Conservation (phyloP, 345 rosid genomes). For the Eutrema yunnanense region DNA sequence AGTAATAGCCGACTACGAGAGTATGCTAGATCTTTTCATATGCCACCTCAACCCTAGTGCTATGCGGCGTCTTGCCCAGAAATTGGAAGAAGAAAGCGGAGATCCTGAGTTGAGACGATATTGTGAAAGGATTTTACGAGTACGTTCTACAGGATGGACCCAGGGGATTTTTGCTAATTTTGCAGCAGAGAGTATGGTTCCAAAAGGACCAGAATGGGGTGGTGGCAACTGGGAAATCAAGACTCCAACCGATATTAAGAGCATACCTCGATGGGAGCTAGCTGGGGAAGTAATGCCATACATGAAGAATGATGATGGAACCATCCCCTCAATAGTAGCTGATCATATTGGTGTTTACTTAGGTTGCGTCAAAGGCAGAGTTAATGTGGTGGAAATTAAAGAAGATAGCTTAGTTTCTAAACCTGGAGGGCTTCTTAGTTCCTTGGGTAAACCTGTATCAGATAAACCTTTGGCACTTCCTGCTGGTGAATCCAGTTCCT, state of each 20-base stretch:
- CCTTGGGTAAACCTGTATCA: slow-evolving; percentile 40
- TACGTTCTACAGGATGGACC: slow-evolving; percentile 95
- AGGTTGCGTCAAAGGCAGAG: slow-evolving; percentile 92
- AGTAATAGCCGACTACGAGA: slow-evolving; percentile 89
- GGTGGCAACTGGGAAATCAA: slow-evolving; percentile 99
- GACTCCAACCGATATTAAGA: slow-evolving; percentile 77
- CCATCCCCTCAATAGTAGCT: slow-evolving; percentile 78
- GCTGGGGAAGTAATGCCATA: slow-evolving; percentile 98
- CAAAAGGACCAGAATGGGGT: slow-evolving; percentile 98
- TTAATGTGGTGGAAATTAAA: slow-evolving; percentile 77
- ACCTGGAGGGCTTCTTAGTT: slow-evolving; percentile 45
- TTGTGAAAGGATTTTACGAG: slow-evolving; percentile 91
- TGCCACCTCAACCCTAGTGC: slow-evolving; percentile 99
- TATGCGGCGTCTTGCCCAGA: slow-evolving; percentile 96
- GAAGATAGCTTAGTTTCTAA: slow-evolving; percentile 71
- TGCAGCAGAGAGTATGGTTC: slow-evolving; percentile 99
- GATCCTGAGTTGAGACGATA: slow-evolving; percentile 87
- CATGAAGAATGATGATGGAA: slow-evolving; percentile 93
- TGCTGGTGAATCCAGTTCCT: slow-evolving; percentile 45
- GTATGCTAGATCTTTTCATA: slow-evolving; percentile 90
- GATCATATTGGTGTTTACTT: slow-evolving; percentile 93
- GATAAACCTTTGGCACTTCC: slow-evolving; percentile 44
- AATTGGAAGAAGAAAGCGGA: slow-evolving; percentile 82
- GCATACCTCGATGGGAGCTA: slow-evolving; percentile 88
- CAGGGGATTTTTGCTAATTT: slow-evolving; percentile 99